Base-by-base conservation (phyloP, 2,329 filamentous ascomycete genomes). In the Graphiopsis chlorocephala region DNA sequence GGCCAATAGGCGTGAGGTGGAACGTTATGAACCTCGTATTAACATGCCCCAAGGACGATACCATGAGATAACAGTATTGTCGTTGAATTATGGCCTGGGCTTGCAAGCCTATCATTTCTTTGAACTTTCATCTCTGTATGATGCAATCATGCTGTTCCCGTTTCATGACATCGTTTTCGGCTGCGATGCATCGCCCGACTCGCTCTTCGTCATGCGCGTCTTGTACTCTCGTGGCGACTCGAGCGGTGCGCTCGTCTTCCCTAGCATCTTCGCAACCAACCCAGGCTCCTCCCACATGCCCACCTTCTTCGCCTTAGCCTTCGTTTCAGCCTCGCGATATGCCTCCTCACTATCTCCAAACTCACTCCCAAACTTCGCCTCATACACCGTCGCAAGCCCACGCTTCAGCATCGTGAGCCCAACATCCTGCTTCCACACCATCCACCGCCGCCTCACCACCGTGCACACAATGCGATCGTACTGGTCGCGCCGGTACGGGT, bases 181-280 rank as follows among this genome's bases (percentile, higher is more conserved):
- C 31, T 45, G 52, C 17, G 29, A n/a, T 26, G 29, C 26, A 10
- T 25, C 60, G 28, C 42, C 35, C 23, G 60, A n/a, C 20, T 64
- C 62, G 12, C 57, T 74, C 70, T 78, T 73, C 7, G 77, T 65
- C 68, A 85, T 84, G 65, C 86, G 78, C 58, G 74, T 88, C 82
- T 99, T 99, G 79, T 92, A 99, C 66, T 92, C 89, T 70, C 93
- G 86, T 10, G 95, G 95, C 75, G 88, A 96, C 81, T 97, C 93
- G 74, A 88, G 89, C 66, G 83, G 78, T 68, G 82, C 83, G 50
- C 73, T 73, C 66, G 80, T 80, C 66, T 86, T 85, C 33, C 85
- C 83, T 38, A 79, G 68, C 66, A 81, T 66, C 66, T 77, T 76
- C 45, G 71, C 74, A 63, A 79, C 68, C 61, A 81, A 55, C 11